Evolutionary conservation across 208 protist genomes (phyloP), one percentile per base, ranked within the genome.

Genomic region (Crithidia sp.): DNA sequence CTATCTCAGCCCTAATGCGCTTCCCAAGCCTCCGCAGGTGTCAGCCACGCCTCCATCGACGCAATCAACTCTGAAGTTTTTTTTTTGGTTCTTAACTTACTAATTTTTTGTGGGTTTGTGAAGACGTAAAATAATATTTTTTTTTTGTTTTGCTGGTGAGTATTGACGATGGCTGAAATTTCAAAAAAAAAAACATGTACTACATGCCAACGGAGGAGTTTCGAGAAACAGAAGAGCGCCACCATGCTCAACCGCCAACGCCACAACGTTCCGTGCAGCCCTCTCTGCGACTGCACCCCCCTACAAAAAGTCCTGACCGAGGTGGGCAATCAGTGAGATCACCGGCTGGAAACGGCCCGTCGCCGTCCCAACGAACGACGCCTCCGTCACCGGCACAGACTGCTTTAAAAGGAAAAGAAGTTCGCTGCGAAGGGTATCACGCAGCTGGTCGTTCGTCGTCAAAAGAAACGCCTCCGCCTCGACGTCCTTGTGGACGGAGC

Each of bases 401-500:
- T 85, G 71, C n/a, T 61, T 43, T 16, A 92, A 75, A 17, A 96
- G 63, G 53, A 74, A 81, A 12, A 82, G 50, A n/a, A 96, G 76
- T 55, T 96, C 91, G 52, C 77, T 40, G n/a, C 85, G 81, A 37
- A 93, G 59, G 37, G 67, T 75, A 56, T 72, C 86, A 2, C 86
- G 91, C 75, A 96, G 76, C 0, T 61, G 17, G 12, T 59, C 44
- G 79, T 90, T 81, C 13, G 72, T 72, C 9, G 90, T 95, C 62
- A 87, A 82, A 17, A 97, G 58, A 61, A 94, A 84, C 50, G 73
- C 81, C 72, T 90, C 83, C 41, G 82, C 76, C 84, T 97, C 93
- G 16, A 97, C 81, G 61, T 97, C 93, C 55, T 89, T 91, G 73
- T 93, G 83, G 2, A 92, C 87, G 28, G 87, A 94, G 57, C 93